Base-by-base conservation (phyloP, 148 eudicot species). In the Rheum nobile region DNA sequence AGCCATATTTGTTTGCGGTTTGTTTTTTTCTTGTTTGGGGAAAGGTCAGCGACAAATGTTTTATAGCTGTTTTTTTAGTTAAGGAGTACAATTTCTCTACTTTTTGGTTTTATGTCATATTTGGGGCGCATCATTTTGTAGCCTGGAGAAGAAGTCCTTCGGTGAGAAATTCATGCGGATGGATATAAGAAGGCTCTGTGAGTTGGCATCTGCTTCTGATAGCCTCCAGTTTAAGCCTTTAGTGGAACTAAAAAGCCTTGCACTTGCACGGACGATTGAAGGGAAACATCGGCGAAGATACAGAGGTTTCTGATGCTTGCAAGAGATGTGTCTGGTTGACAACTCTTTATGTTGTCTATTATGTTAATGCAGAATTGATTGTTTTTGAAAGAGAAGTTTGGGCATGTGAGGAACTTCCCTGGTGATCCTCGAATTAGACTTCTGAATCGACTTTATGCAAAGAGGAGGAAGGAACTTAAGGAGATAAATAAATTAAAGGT, bases 401-500 rank as follows among this genome's bases (percentile, higher is more conserved):
- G 90, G 86, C 98, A 96, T 80, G 80, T 90, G 71, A 85, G 78
- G 80, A 93, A 90, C 79, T 82, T 83, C 74, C 83, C 89, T 59
- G 93, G 89, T 83, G 98, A 90, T 86, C 94, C 93, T 38, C 83
- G 96, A 75, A 89, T 93, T 77, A 85, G 96, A 75, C 93, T 93
- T 70, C 81, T 90, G 75, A 93, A 93, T 75, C 91, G 90, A 73
- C 81, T 93, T 71, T 89, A 90, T 86, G 98, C 98, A 13, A 87
- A 88, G 82, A 90, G 86, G 87, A 84, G 96, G 83, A 89, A 89
- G 83, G 96, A 93, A 72, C 77, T 93, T 5, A 86, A 87, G 77
- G 94, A 93, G 79, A 84, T 77, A 75, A 81, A 93, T 72, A 83
- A 84, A 80, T 71, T 80, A 71, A 87, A 93, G 98, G 98, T 93